Conservation (phyloP, 2,329 filamentous ascomycete genomes). For the Diaporthe capsici region DNA sequence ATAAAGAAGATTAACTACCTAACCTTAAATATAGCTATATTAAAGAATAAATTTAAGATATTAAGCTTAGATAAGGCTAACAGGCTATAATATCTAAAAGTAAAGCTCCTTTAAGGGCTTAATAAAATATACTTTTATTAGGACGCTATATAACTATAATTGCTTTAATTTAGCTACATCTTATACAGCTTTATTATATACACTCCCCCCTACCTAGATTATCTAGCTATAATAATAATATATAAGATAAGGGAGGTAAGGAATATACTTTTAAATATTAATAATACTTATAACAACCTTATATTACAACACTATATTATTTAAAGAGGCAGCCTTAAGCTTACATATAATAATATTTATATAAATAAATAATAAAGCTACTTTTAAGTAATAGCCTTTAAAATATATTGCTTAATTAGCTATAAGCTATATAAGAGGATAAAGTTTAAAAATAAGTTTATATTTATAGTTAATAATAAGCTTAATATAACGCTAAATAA, state of each 20-base stretch:
- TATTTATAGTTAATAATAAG: too few relatives aligned
- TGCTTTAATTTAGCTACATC: too few relatives aligned
- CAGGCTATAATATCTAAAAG: neutral
- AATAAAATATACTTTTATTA: too few relatives aligned
- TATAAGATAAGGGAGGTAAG: neutral
- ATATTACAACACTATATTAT: neutral
- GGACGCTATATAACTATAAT: accelerated
- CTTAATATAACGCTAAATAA: too few relatives aligned
- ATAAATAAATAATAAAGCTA: neutral
- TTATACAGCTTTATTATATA: too few relatives aligned
- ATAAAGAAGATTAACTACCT: accelerated
- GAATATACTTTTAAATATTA: neutral
- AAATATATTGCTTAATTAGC: too few relatives aligned
- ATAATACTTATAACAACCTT: neutral
- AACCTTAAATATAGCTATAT: too few relatives aligned
- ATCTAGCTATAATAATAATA: neutral
- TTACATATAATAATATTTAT: neutral
- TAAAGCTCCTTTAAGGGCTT: too few relatives aligned
- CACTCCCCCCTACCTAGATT: accelerated
- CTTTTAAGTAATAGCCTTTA: too few relatives aligned
- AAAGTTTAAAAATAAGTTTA: too few relatives aligned
- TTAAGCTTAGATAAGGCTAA: neutral
- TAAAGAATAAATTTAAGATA: neutral
- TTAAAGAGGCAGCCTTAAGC: neutral
- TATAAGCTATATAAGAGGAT: too few relatives aligned